These are phyloP conservation scores for Cupressus sempervirens DNA, from an alignment of 75 land plant species.

Conservation along the genomic window DNA sequence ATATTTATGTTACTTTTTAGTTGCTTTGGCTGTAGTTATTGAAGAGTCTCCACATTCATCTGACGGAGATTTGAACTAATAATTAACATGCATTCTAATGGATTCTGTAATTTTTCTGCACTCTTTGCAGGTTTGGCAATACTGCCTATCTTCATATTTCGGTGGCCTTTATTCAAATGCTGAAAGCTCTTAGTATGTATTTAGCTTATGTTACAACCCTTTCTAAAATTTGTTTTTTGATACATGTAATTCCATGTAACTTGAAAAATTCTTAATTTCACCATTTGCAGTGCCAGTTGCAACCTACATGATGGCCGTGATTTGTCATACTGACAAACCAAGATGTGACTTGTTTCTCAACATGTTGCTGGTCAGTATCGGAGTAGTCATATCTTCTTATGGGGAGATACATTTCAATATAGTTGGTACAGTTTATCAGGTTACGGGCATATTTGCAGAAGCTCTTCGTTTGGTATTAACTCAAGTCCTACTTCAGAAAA, in stretches of 20 bases:
- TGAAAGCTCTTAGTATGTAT: conserved; percentile 84
- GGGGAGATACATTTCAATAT: conserved; percentile 95
- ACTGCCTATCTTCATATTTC: conserved; percentile 92
- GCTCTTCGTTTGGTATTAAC: conserved; percentile 92
- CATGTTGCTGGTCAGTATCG: conserved; percentile 92
- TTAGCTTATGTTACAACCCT: neutral
- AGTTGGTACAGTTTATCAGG: conserved; percentile 82
- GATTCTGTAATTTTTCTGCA: neutral
- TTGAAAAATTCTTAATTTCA: conserved; percentile 3
- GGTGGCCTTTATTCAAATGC: conserved; percentile 97
- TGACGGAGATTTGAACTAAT: neutral
- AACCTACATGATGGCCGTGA: conserved; percentile 81
- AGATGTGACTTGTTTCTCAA: conserved; percentile 83
- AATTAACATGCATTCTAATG: neutral
- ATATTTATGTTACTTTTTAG: neutral
- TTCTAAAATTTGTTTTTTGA: conserved; percentile 2
- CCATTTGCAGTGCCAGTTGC: conserved; percentile 88
- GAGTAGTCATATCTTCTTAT: conserved; percentile 87
- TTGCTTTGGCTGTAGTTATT: neutral
- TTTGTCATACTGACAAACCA: conserved; percentile 76
- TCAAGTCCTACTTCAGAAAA: conserved; percentile 89
- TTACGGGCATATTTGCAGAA: conserved; percentile 88
- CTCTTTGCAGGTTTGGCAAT: conserved; percentile 81
- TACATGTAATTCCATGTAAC: neutral
- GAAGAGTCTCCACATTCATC: neutral